A percentile compares a stretch with the other conserved stretches of the same genome.
Conservation (phyloP, 2,329 filamentous ascomycete genomes). For the Ilyonectria destructans region DNA sequence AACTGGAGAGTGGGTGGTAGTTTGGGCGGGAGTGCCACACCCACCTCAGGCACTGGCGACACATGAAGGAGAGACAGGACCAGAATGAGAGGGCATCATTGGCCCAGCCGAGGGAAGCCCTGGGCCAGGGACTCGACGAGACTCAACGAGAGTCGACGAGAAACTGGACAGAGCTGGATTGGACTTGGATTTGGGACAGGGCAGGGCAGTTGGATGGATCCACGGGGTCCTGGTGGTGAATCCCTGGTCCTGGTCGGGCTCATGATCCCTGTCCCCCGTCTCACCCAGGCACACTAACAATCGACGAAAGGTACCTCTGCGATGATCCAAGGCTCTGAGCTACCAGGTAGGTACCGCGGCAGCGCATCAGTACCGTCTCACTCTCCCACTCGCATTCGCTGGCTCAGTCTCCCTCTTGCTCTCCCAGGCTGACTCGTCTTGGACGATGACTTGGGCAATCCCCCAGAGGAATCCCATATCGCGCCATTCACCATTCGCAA, state of each 20-base stretch:
- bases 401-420: not conserved
- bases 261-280: conserved; percentile 33
- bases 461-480: conserved; percentile 9
- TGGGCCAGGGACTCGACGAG: conserved; percentile 11
- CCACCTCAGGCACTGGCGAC: conserved; percentile 24
- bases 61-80: conserved; percentile 27
- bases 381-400: not conserved
- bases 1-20: conserved; percentile 6
- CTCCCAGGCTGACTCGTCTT: not conserved
- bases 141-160: conserved; percentile 23
- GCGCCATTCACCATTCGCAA: conserved; percentile 18
- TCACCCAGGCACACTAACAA: conserved; percentile 29
- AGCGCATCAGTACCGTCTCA: conserved; percentile 7
- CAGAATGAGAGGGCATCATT: conserved; percentile 15
- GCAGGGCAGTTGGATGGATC: conserved; percentile 32
- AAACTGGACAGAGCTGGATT: conserved; percentile 15
- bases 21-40: conserved; percentile 23
- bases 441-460: not conserved
- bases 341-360: not conserved
- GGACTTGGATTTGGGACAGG: conserved; percentile 26
- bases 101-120: conserved; percentile 13
- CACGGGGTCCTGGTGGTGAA: conserved; percentile 36
- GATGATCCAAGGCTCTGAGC: conserved; percentile 24
- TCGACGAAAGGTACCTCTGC: conserved; percentile 20
- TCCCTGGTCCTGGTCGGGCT: conserved; percentile 30